Conservation (phyloP, 495 filamentous ascomycete genomes). For the Jackrogersella multiformis region DNA sequence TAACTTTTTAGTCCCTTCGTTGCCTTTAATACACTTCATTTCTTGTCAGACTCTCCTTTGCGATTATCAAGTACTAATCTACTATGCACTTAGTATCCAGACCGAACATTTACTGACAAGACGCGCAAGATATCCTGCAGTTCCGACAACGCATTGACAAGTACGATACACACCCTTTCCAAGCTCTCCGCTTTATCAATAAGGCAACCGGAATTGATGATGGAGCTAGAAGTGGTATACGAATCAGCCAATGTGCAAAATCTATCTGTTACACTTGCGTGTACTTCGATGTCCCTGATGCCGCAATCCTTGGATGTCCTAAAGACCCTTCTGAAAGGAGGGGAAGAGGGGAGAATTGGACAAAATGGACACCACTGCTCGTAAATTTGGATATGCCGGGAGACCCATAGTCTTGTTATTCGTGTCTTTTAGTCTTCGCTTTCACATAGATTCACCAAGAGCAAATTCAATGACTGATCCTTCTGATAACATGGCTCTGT, state of each 20-base stretch:
- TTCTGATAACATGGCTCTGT: not conserved
- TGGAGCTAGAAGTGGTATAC: not conserved
- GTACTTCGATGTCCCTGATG: not conserved
- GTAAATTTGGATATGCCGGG: not conserved
- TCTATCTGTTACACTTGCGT: not conserved
- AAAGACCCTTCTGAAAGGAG: not conserved
- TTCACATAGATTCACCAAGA: not conserved
- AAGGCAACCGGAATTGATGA: not conserved
- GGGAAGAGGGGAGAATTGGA: not conserved
- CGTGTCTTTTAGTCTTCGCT: not conserved
- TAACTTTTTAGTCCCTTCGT: not conserved
- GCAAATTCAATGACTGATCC: not conserved
- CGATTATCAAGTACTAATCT: not conserved
- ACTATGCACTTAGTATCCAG: not conserved
- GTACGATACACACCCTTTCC: not conserved
- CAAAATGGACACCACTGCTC: not conserved
- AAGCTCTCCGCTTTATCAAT: not conserved
- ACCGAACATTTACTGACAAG: not conserved
- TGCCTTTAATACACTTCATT: constrained; percentile 20
- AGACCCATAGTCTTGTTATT: not conserved
- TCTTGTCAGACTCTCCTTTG: not conserved
- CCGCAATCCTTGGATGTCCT: not conserved
- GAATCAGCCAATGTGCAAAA: not conserved
- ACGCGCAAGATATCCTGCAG: not conserved
- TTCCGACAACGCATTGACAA: not conserved